Evolutionary conservation across 257 asterid species (phyloP).

Genomic region (Phtheirospermum japonicum): DNA sequence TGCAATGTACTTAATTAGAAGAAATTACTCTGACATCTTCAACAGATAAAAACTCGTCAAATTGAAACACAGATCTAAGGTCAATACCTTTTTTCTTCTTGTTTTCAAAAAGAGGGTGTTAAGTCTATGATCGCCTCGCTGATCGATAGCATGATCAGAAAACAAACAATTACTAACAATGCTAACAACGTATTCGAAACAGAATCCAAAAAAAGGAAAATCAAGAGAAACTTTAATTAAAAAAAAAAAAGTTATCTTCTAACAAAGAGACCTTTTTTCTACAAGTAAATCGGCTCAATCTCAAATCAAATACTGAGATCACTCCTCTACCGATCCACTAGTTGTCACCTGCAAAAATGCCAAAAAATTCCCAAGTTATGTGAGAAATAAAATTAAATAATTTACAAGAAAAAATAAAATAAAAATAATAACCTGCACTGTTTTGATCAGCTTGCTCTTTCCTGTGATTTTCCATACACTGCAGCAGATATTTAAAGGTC

Average conservation of each 20-base stretch:
- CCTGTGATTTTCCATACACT: constrained; percentile 58
- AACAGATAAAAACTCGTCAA: neutral
- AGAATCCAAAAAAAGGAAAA: constrained; percentile 9
- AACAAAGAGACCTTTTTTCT: constrained; percentile 9
- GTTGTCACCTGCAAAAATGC: no score
- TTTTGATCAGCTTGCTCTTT: constrained; percentile 32
- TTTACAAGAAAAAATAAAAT: no score
- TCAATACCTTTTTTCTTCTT: neutral
- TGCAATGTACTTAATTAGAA: no score
- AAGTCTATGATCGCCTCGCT: no score
- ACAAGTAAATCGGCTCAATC: constrained; percentile 21
- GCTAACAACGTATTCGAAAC: constrained; percentile 17
- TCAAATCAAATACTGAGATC: no score
- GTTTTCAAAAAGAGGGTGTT: no score
- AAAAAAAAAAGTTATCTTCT: constrained; percentile 1
- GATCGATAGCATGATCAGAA: no score
- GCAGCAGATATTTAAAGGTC: constrained; percentile 53
- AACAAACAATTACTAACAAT: no score
- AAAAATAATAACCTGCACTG: constrained; percentile 41
- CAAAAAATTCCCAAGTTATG: no score
- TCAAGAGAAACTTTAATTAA: no score
- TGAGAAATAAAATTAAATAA: no score
- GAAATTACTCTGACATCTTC: neutral
- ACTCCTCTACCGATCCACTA: no score
- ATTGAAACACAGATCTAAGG: constrained; percentile 17